Percentiles rank a stretch among this genome's conserved stretches.
Evolutionary conservation across 169 alveolate genomes (phyloP).

Genomic region (Perkinsus olseni): DNA sequence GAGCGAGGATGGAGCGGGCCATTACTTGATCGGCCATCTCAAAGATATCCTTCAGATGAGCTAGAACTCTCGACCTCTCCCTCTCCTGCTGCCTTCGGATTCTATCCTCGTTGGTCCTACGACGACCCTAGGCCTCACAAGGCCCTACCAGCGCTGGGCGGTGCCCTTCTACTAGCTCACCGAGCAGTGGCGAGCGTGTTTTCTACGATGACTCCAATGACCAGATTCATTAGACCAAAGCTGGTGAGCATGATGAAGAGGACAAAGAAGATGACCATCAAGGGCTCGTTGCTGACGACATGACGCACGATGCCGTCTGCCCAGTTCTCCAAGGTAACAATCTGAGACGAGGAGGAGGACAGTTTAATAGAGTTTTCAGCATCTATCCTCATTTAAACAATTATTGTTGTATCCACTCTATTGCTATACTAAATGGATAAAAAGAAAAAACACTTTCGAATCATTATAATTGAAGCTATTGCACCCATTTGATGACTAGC

Average conservation of each 20-base stretch:
- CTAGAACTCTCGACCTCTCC: neutral
- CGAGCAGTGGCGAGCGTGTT: neutral
- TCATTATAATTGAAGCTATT: too few species aligned
- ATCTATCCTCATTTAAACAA: too few species aligned
- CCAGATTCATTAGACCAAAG: constrained; percentile 6
- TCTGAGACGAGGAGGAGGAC: neutral
- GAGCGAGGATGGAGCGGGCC: too few species aligned
- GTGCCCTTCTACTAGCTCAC: neutral
- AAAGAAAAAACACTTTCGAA: too few species aligned
- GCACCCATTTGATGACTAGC: too few species aligned
- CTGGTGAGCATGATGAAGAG: neutral
- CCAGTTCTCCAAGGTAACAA: constrained; percentile 10
- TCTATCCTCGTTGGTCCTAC: neutral
- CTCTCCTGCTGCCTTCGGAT: neutral
- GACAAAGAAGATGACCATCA: neutral
- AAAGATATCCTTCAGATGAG: neutral
- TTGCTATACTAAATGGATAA: too few species aligned
- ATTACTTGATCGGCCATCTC: neutral
- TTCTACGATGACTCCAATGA: constrained; percentile 10
- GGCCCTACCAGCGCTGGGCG: neutral
- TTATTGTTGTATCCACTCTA: too few species aligned
- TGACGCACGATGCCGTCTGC: constrained; percentile 7
- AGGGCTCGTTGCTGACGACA: neutral
- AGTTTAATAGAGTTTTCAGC: neutral
- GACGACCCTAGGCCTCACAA: neutral